A percentile compares a stretch with the other conserved stretches of the same genome.
phyloP scores from a whole-genome alignment of 768 basidiomycete genomes.

The Cantharellus cinnabarinus region DNA sequence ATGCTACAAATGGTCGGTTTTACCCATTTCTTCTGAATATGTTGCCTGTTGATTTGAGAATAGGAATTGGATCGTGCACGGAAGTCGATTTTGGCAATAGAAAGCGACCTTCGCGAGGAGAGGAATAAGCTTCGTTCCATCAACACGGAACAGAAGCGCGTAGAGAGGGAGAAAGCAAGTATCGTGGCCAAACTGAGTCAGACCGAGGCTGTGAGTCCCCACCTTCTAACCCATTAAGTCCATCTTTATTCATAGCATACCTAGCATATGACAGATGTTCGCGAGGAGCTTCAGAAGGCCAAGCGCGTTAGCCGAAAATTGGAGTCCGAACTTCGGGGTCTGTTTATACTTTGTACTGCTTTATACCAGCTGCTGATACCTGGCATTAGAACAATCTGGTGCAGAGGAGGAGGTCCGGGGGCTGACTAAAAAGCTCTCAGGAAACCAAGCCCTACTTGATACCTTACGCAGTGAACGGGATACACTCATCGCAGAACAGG shows the following conservation, averaged over 20 bases:
- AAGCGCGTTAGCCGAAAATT: constrained; percentile 58
- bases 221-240: not conserved
- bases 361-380: not conserved
- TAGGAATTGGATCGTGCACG: constrained; percentile 59
- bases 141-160: constrained; percentile 38
- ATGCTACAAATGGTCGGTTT: constrained; percentile 34
- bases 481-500: constrained; percentile 45
- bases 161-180: constrained; percentile 44
- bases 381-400: constrained; percentile 32
- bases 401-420: constrained; percentile 51
- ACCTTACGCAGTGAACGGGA: constrained; percentile 61
- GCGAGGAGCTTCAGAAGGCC: constrained; percentile 39
- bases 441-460: constrained; percentile 51
- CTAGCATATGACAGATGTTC: constrained; percentile 66
- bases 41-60: constrained; percentile 3
- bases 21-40: not conserved
- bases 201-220: constrained; percentile 41
- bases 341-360: constrained; percentile 8
- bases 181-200: constrained; percentile 43
- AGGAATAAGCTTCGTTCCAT: constrained; percentile 42
- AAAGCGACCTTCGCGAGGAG: constrained; percentile 50
- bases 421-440: constrained; percentile 43
- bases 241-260: not conserved
- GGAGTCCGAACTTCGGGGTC: constrained; percentile 55
- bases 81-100: constrained; percentile 42